Evolutionary conservation across 805 yeast genomes (phyloP).

Genomic region (Spathaspora boniae): DNA sequence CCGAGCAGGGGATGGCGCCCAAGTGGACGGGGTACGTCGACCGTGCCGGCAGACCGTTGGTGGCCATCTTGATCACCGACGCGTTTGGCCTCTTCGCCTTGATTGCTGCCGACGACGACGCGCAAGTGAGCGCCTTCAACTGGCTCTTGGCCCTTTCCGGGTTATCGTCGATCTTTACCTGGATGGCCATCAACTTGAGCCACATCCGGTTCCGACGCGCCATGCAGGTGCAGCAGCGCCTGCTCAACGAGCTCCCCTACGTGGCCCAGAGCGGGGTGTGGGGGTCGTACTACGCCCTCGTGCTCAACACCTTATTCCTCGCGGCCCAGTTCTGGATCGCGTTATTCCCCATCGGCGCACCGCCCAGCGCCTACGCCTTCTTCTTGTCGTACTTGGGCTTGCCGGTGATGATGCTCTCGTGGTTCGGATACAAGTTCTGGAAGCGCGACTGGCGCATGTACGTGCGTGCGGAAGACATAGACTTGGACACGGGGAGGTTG

Average conservation of each 20-base stretch:
- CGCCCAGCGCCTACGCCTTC: constrained; percentile 29
- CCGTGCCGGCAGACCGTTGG: constrained; percentile 64
- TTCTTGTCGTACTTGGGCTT: constrained; percentile 32
- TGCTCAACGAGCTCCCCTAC: constrained; percentile 50
- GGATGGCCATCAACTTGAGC: constrained; percentile 58
- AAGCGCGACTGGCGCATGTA: constrained; percentile 22
- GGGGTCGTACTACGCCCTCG: constrained; percentile 52
- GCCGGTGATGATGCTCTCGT: constrained; percentile 26
- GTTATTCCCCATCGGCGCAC: constrained; percentile 51
- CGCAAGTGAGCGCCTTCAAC: constrained; percentile 53
- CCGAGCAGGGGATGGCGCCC: constrained; percentile 64
- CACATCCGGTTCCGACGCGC: constrained; percentile 63
- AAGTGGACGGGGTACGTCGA: constrained; percentile 57
- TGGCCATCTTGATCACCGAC: constrained; percentile 49
- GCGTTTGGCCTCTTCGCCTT: constrained; percentile 60
- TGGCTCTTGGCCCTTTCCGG: constrained; percentile 69
- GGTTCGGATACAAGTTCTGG: constrained; percentile 30
- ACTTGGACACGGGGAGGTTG: constrained; percentile 34
- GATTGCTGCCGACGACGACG: constrained; percentile 51
- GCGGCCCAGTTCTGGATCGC: constrained; percentile 68
- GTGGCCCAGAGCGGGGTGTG: constrained; percentile 47
- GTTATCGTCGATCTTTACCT: constrained; percentile 57
- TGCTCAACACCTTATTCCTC: constrained; percentile 47
- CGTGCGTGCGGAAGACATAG: constrained; percentile 27
- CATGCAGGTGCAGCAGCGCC: constrained; percentile 50